Percentiles rank a stretch among this genome's conserved stretches.
Conservation (phyloP, 495 filamentous ascomycete genomes). For the Umbilicaria muhlenbergii region DNA sequence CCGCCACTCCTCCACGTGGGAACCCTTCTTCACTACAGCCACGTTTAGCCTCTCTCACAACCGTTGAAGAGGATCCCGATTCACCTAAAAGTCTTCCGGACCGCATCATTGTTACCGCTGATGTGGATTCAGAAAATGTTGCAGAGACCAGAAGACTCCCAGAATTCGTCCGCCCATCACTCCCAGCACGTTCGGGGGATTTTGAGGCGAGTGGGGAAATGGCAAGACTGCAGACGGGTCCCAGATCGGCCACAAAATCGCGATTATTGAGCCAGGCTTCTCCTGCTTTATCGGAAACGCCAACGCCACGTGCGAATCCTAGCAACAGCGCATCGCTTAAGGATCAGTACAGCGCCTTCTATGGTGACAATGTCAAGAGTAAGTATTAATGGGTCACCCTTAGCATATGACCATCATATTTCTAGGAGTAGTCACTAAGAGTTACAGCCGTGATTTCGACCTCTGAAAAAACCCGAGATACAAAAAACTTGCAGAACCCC, state of each 20-base stretch:
- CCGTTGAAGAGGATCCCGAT: background rate
- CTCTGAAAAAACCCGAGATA: conserved; percentile 6
- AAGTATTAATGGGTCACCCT: conserved; percentile 17
- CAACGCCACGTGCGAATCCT: conserved; percentile 7
- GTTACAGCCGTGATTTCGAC: background rate
- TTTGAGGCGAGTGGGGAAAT: conserved; percentile 24
- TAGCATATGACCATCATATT: background rate
- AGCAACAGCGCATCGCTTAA: conserved; percentile 10
- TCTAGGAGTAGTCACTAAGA: too few species aligned
- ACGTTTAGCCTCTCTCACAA: background rate
- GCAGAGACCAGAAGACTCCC: conserved; percentile 4
- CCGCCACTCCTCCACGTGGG: background rate
- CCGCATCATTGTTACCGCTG: background rate
- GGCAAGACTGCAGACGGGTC: conserved; percentile 38
- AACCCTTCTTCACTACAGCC: background rate
- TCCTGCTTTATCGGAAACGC: conserved; percentile 9
- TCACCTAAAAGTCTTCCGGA: background rate
- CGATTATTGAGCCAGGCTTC: conserved; percentile 27
- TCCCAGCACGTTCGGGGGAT: conserved; percentile 5
- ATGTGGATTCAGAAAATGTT: conserved; percentile 1
- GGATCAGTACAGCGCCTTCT: conserved; percentile 15
- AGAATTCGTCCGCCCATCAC: conserved; percentile 11
- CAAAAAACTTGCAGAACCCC: conserved; percentile 13
- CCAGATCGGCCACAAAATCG: conserved; percentile 35
- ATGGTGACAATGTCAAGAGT: conserved; percentile 15